phyloP scores from a whole-genome alignment of 345 rosid species.

The Rhodomyrtus tomentosa region DNA sequence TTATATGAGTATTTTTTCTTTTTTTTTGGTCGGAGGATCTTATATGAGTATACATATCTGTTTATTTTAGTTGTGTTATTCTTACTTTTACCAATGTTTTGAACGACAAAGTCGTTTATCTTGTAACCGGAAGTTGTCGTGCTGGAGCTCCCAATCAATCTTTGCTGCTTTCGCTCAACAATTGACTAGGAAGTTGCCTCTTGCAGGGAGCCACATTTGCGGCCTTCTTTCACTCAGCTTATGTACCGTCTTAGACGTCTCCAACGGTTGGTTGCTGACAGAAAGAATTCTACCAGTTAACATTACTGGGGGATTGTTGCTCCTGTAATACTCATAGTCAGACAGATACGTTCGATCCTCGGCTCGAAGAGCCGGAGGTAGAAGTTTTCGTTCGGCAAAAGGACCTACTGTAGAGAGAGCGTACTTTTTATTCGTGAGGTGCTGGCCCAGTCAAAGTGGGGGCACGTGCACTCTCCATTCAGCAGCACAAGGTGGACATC shows the following conservation, averaged over 20 bases:
- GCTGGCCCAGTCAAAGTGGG: constrained; percentile 93
- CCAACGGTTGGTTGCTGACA: constrained; percentile 38
- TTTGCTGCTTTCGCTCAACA: background rate
- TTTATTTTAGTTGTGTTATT: background rate
- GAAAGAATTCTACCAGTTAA: constrained; percentile 14
- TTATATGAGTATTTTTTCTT: background rate
- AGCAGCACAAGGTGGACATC: constrained; percentile 14
- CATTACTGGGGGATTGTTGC: background rate
- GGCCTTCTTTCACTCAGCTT: constrained; percentile 82
- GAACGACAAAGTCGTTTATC: background rate
- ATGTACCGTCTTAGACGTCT: constrained; percentile 56
- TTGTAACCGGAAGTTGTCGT: background rate
- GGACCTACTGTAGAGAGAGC: constrained; percentile 4
- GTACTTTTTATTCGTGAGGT: background rate
- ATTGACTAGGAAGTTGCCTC: background rate
- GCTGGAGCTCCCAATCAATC: background rate
- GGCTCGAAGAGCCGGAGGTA: constrained; percentile 66
- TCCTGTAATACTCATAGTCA: constrained; percentile 19
- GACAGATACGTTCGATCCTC: constrained; percentile 11
- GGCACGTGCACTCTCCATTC: constrained; percentile 42
- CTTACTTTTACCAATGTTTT: background rate
- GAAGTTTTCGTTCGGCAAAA: constrained; percentile 16
- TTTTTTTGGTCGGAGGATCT: too few species aligned
- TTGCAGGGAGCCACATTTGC: constrained; percentile 71
- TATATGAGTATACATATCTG: background rate